These are phyloP conservation scores for Plasmodium gonderi DNA, from an alignment of 169 alveolate species.

Conservation along the genomic window DNA sequence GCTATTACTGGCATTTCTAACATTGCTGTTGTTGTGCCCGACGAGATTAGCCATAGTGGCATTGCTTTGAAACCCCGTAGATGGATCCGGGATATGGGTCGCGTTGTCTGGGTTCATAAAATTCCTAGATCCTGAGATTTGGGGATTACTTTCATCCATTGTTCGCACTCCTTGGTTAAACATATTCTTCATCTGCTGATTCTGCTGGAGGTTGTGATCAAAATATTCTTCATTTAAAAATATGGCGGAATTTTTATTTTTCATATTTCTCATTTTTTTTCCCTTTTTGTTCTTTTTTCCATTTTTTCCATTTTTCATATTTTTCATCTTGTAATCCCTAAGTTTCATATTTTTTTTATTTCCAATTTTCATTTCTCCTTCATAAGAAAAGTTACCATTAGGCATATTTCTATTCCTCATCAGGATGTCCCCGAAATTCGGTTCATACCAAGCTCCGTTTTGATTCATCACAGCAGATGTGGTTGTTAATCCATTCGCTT, in stretches of 20 bases:
- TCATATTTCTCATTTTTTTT: neutral
- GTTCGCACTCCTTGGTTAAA: neutral
- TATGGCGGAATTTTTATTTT: neutral
- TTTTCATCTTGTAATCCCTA: constrained; percentile 29
- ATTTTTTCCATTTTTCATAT: neutral
- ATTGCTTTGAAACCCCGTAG: neutral
- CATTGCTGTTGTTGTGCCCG: neutral
- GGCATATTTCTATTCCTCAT: neutral
- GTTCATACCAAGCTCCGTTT: constrained; percentile 16
- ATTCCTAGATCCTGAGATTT: neutral
- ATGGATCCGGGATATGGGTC: neutral
- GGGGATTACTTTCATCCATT: neutral
- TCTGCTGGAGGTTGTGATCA: neutral
- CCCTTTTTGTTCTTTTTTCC: neutral
- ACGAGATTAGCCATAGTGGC: neutral
- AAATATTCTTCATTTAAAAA: neutral
- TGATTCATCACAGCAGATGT: neutral
- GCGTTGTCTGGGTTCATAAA: neutral
- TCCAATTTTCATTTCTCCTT: constrained; percentile 11
- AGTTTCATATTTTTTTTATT: constrained; percentile 7
- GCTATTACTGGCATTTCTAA: neutral
- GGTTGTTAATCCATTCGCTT: neutral
- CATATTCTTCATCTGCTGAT: neutral
- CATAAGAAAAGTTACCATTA: neutral
- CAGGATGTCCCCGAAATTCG: constrained; percentile 1